Evolutionary conservation across 2,329 filamentous ascomycete genomes (phyloP), one percentile per base, ranked within the genome.

Genomic region (Colletotrichum musicola): DNA sequence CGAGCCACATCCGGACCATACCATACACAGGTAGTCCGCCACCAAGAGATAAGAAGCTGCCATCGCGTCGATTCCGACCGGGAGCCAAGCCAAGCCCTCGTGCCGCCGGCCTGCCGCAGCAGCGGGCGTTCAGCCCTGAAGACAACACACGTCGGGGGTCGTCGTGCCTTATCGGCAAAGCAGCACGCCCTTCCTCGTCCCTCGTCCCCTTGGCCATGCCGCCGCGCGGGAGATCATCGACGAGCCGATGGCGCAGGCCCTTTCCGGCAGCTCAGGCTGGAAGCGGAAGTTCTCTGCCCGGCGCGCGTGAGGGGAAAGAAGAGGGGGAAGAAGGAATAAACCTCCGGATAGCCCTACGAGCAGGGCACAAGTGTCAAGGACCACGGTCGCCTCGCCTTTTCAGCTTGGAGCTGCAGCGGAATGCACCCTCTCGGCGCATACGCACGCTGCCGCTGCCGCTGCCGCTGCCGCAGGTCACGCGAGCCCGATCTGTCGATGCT

Each of bases 81-180:
- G 53, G 47, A 51, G 16, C 47, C 46, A 64, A 54, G 55, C 62
- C 55, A 65, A 55, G 55, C 61, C 55, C 16, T 53, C n/a, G 60
- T 53, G 30, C 18, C 50, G 35, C 51, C 18, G 27, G 18, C 30
- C 16, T 22, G 25, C 44, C 30, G 55, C 18, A 65, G 55, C 18
- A 65, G 65, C 65, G 62, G 62, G 62, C 65, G 62, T 60, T 68
- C 65, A 68, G 65, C 65, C 65, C 55, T 65, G 55, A 35, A 38
- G 20, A 47, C 14, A n/a, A 49, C 18, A 42, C 2, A 42, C 18
- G 16, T 12, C 20, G 12, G 2, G 14, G 46, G 9, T 49, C 6
- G 4, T 16, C 27, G 22, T 57, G 51, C 64, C 61, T 58, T 64
- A 64, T 68, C 65, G 58, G 54, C 62, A 22, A 18, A 53, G 22